These are phyloP conservation scores for Daedaleopsis sinensis DNA, from an alignment of 768 basidiomycete species.

Conservation along the genomic window DNA sequence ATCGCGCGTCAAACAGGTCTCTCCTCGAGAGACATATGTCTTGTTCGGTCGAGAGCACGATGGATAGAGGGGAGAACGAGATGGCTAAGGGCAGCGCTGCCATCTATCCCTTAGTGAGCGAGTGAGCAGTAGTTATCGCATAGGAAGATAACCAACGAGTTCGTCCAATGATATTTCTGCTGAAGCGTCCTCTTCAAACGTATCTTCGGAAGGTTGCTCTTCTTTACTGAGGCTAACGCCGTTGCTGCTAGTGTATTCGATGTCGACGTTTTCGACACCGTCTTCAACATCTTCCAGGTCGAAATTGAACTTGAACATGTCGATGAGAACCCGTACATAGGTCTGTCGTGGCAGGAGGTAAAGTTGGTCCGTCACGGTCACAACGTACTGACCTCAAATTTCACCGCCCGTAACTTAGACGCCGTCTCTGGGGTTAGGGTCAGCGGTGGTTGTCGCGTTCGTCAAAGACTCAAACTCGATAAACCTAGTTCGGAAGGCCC, in stretches of 20 bases:
- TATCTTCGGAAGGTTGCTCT: background rate
- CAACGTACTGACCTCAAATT: no score
- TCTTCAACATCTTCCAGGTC: conserved; percentile 50
- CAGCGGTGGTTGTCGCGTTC: no score
- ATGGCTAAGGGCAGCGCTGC: conserved; percentile 68
- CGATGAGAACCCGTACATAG: no score
- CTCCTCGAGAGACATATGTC: conserved; percentile 60
- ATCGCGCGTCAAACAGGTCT: conserved; percentile 95
- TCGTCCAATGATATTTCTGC: conserved; percentile 32
- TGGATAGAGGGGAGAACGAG: conserved; percentile 74
- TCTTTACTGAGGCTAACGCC: background rate
- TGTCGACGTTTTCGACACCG: conserved; percentile 2
- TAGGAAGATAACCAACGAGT: background rate
- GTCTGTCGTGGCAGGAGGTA: no score
- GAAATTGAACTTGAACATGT: conserved; percentile 76
- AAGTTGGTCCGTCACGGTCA: no score
- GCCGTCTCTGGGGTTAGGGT: no score
- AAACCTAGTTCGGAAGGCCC: no score
- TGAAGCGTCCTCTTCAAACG: conserved; percentile 19
- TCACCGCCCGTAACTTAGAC: no score
- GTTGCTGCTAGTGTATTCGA: conserved; percentile 14
- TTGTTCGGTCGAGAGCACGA: conserved; percentile 45
- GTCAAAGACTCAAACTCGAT: no score
- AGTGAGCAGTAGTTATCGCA: background rate
- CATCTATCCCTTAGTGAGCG: conserved; percentile 55